Conservation (phyloP, 805 yeast species). For the Nakazawaea ernobii region DNA sequence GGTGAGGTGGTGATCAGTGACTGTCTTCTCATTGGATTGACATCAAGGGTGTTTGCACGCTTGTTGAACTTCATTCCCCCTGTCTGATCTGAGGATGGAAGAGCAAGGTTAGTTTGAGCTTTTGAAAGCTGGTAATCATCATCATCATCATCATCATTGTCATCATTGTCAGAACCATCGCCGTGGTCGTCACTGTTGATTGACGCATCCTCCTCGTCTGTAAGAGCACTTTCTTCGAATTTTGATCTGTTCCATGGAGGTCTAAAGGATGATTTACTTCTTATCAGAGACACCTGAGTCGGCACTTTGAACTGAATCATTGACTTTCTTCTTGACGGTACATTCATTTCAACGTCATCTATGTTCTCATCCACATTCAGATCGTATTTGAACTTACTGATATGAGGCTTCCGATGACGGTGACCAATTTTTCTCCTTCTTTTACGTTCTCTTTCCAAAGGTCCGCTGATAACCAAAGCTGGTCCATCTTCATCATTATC, state of each 20-base stretch:
- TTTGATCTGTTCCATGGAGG: neutral
- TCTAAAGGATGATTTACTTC: neutral
- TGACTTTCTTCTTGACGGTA: constrained; percentile 7
- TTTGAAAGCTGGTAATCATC: constrained; percentile 14
- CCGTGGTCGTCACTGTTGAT: constrained; percentile 6
- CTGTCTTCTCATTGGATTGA: constrained; percentile 14
- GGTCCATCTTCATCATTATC: constrained; percentile 62
- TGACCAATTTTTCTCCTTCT: constrained; percentile 11
- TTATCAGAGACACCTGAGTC: neutral
- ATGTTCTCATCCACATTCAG: constrained; percentile 1
- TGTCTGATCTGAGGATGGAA: constrained; percentile 29
- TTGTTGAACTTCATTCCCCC: constrained; percentile 31
- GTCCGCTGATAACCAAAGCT: constrained; percentile 70
- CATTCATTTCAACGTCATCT: constrained; percentile 5
- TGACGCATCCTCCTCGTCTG: constrained; percentile 17
- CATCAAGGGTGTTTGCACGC: constrained; percentile 45
- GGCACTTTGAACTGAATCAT: constrained; percentile 20
- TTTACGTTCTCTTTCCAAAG: constrained; percentile 58
- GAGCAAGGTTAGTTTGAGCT: constrained; percentile 29
- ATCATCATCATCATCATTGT: constrained; percentile 10
- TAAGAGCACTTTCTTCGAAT: constrained; percentile 16
- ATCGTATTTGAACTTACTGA: constrained; percentile 8
- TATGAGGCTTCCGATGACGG: constrained; percentile 3
- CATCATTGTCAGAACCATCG: constrained; percentile 2
- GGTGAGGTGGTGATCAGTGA: constrained; percentile 29